A percentile compares a stretch with the other conserved stretches of the same genome.
Conservation (phyloP, 805 yeast genomes). For the Saturnispora silvae region DNA sequence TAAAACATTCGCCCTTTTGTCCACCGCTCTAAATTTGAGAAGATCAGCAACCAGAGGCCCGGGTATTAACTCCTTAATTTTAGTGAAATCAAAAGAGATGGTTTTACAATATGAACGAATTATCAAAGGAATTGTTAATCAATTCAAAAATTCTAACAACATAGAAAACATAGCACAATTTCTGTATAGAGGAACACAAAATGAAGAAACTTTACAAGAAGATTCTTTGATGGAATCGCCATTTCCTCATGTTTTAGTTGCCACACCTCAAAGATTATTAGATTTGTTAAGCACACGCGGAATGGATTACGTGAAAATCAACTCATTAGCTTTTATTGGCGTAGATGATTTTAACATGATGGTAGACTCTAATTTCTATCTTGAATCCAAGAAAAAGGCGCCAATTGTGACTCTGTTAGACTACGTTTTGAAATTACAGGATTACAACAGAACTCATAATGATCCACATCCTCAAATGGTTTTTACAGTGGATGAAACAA, state of each 20-base stretch:
- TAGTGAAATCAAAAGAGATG: slow-evolving; percentile 22
- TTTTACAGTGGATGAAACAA: slow-evolving; percentile 18
- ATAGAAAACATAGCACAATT: slow-evolving; percentile 20
- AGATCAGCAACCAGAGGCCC: slow-evolving; percentile 18
- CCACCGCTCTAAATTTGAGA: slow-evolving; percentile 20
- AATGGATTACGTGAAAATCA: slow-evolving; percentile 22
- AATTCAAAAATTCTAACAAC: background rate
- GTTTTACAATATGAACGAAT: slow-evolving; percentile 18
- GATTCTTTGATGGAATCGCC: slow-evolving; percentile 15
- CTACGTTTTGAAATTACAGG: slow-evolving; percentile 25
- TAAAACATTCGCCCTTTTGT: slow-evolving; percentile 18
- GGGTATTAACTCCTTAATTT: slow-evolving; percentile 22
- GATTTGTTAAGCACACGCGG: slow-evolving; percentile 27
- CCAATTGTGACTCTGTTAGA: slow-evolving; percentile 25
- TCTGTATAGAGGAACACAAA: slow-evolving; percentile 20
- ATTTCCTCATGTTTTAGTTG: slow-evolving; percentile 24
- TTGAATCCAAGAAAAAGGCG: slow-evolving; percentile 15
- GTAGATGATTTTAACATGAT: slow-evolving; percentile 28
- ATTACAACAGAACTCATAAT: slow-evolving; percentile 22
- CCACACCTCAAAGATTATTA: slow-evolving; percentile 28
- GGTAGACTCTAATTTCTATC: slow-evolving; percentile 15
- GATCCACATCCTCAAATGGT: slow-evolving; percentile 25
- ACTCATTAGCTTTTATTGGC: slow-evolving; percentile 20
- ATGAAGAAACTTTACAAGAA: slow-evolving; percentile 20
- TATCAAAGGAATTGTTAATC: slow-evolving; percentile 10